These are phyloP conservation scores for Craspedostauros australis DNA, from an alignment of 108 stramenopile species.

Conservation along the genomic window DNA sequence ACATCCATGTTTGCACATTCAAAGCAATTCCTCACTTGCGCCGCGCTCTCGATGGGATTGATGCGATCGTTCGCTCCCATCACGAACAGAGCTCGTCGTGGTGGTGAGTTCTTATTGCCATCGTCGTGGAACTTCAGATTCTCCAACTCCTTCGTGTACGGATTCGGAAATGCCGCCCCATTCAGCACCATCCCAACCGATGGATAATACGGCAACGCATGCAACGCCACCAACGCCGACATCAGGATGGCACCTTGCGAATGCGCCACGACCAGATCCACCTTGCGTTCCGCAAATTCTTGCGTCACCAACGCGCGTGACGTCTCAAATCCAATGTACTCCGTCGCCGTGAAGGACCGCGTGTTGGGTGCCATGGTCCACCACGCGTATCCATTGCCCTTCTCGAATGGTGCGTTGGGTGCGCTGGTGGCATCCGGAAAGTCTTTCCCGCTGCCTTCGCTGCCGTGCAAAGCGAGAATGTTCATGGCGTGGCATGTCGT, in stretches of 20 bases:
- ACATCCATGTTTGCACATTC: slow-evolving; percentile 37
- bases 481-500: too few species aligned
- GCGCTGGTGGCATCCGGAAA: slow-evolving; percentile 44
- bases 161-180: slow-evolving; percentile 77
- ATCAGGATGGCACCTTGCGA: slow-evolving; percentile 80
- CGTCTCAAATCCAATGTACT: slow-evolving; percentile 62
- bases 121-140: slow-evolving; percentile 2
- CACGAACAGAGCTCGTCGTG: slow-evolving; percentile 34
- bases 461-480: slow-evolving; percentile 79
- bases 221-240: slow-evolving; percentile 47
- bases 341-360: slow-evolving; percentile 68
- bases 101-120: not conserved
- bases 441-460: slow-evolving; percentile 52
- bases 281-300: slow-evolving; percentile 12
- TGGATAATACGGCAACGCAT: slow-evolving; percentile 31
- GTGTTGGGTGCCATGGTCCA: slow-evolving; percentile 71
- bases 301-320: slow-evolving; percentile 26
- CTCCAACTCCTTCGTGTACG: slow-evolving; percentile 35
- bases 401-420: slow-evolving; percentile 32
- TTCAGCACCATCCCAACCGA: slow-evolving; percentile 57
- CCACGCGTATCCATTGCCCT: slow-evolving; percentile 61
- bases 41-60: slow-evolving; percentile 57
- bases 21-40: slow-evolving; percentile 39
- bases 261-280: slow-evolving; percentile 69
- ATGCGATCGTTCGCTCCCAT: slow-evolving; percentile 60